These are phyloP conservation scores for Pyricularia grisea DNA, from an alignment of 2,329 filamentous ascomycete species.

Conservation along the genomic window DNA sequence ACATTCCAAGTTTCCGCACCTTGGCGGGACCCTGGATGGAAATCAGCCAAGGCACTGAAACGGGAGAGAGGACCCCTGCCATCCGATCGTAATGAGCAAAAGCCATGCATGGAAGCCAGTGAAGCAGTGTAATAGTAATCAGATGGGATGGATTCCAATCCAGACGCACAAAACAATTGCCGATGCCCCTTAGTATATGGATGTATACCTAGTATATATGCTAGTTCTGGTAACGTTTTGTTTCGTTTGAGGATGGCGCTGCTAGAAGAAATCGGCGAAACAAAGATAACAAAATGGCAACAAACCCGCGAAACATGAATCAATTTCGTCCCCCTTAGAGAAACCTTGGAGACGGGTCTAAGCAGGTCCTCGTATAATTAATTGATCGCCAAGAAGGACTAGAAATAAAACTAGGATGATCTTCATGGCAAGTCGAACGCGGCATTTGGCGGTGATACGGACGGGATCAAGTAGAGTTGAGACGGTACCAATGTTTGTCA, in stretches of 20 bases:
- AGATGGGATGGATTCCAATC: background rate
- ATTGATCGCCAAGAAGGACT: background rate
- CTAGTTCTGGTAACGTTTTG: background rate
- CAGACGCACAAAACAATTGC: background rate
- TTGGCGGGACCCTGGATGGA: background rate
- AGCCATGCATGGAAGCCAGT: background rate
- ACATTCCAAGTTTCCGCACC: background rate
- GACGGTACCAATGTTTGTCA: background rate
- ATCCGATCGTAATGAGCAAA: background rate
- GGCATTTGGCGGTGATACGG: background rate
- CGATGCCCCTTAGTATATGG: background rate
- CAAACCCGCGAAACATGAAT: background rate
- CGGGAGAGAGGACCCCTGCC: background rate
- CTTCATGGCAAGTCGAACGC: background rate
- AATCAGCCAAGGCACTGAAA: background rate
- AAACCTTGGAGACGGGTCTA: background rate
- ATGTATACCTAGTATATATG: background rate
- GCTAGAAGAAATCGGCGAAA: background rate
- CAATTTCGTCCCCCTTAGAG: background rate
- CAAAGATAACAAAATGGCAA: background rate
- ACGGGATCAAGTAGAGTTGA: background rate
- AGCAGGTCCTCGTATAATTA: background rate
- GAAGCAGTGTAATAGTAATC: background rate
- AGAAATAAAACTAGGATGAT: background rate
- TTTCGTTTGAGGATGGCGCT: background rate